phyloP scores from a whole-genome alignment of 2,329 filamentous ascomycete genomes.

The Calycina herbarum region DNA sequence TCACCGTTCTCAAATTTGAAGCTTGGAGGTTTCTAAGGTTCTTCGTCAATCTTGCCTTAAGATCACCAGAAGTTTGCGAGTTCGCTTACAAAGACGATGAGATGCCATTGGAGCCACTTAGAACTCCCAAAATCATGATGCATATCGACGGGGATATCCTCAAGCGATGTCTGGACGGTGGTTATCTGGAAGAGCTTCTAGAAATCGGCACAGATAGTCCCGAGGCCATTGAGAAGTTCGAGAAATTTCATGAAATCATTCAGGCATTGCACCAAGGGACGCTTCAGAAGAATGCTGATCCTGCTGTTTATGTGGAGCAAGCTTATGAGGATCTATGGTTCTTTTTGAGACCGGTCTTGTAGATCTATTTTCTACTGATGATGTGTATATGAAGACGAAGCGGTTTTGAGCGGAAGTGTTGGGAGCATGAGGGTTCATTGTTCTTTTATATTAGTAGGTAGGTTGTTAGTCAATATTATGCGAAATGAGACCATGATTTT shows the following conservation, averaged over 20 bases:
- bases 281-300: constrained; percentile 35
- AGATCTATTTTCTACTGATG: background rate
- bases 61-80: constrained; percentile 49
- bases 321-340: constrained; percentile 57
- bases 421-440: background rate
- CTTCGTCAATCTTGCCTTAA: constrained; percentile 66
- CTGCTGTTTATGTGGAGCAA: constrained; percentile 45
- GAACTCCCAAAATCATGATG: constrained; percentile 49
- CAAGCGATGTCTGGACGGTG: constrained; percentile 50
- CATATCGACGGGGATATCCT: constrained; percentile 70
- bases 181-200: constrained; percentile 47
- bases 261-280: constrained; percentile 49
- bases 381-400: background rate
- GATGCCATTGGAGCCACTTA: constrained; percentile 41
- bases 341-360: constrained; percentile 53
- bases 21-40: constrained; percentile 71
- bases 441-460: background rate
- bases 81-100: constrained; percentile 42
- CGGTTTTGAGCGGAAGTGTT: background rate
- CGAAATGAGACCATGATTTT: background rate
- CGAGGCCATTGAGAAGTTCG: constrained; percentile 21
- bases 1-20: constrained; percentile 62
- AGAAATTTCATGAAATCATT: constrained; percentile 50
- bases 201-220: constrained; percentile 16
- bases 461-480: background rate